Base-by-base conservation (phyloP, 2,329 filamentous ascomycete genomes). In the Diaporthe caulivora region DNA sequence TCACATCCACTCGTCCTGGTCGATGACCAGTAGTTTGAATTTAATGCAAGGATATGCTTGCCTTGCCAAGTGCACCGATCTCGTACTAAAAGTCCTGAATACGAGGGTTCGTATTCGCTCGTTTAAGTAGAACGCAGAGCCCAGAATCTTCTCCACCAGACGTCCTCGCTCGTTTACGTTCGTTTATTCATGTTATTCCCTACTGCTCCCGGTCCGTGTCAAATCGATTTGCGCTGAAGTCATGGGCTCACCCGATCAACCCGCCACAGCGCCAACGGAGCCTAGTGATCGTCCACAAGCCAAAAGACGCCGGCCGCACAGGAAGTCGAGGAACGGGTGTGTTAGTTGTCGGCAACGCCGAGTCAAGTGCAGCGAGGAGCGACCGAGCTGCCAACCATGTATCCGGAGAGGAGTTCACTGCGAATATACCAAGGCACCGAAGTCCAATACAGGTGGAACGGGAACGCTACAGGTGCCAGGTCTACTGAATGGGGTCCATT, bases 301-400 rank as follows among this genome's bases (percentile, higher is more conserved):
- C 18, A 58, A 40, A 13, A 58, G 31, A 58, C 55, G 55, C 17
- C 24, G 55, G 6, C 55, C 55, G 9, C 55, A 58, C 55, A 58
- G 8, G 15, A 58, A 58, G n/a, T 58, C 55, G 3, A 40, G 55
- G 29, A 40, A 34, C 26, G 55, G 55, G 4, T 58, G 55, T 21
- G 17, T 58, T 21, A 21, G 24, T 11, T 58, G 55, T n/a, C 55
- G 55, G 11, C n/a, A 24, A 40, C 55, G 55, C n/a, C 31, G 55
- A 40, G 18, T 58, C 34, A 58, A 58, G 55, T 58, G 55, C 40
- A 40, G 55, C 34, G 55, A 58, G n/a, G 55, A 58, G 31, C 55
- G 55, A 6, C 55, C 55, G 34, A 58, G 6, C 11, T 58, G 55
- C n/a, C 55, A 18, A 17, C 40, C 55, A 13, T 58, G 55, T 40